Conservation (phyloP, 1,284 basidiomycete species). For the Taiwanofungus camphoratus region DNA sequence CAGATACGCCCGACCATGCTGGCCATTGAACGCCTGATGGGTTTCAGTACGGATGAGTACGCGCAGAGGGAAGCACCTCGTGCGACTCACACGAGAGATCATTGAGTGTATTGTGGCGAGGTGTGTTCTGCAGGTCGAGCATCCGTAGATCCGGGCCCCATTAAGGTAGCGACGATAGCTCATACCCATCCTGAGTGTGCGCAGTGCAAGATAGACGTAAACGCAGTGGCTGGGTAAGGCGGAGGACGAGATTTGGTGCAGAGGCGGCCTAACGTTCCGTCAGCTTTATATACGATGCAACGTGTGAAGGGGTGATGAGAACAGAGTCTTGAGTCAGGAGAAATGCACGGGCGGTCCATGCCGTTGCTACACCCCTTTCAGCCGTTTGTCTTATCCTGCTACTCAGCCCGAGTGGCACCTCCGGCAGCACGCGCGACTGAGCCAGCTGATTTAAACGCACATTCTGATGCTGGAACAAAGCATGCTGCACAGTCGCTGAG, state of each 20-base stretch:
- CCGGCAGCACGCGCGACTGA: too few species aligned
- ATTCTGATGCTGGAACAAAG: too few species aligned
- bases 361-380: slow-evolving; percentile 2
- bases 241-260: neutral
- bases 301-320: slow-evolving; percentile 7
- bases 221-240: slow-evolving; percentile 5
- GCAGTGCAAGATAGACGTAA: slow-evolving; percentile 4
- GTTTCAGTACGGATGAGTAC: slow-evolving; percentile 1
- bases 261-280: too few species aligned
- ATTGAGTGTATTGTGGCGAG: slow-evolving; percentile 89
- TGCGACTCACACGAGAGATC: slow-evolving; percentile 76
- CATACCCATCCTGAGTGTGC: slow-evolving; percentile 66
- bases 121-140: slow-evolving; percentile 88
- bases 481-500: too few species aligned
- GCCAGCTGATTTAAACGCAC: too few species aligned
- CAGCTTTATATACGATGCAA: neutral
- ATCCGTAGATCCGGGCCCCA: slow-evolving; percentile 88
- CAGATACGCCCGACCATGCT: slow-evolving; percentile 92
- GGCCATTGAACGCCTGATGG: slow-evolving; percentile 83
- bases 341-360: slow-evolving; percentile 3
- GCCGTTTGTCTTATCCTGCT: slow-evolving; percentile 8
- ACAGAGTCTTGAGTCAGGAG: slow-evolving; percentile 1
- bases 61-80: slow-evolving; percentile 2
- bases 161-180: slow-evolving; percentile 84
- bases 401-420: slow-evolving; percentile 1